These are phyloP conservation scores for Lindgomyces ingoldianus DNA, from an alignment of 495 filamentous ascomycete species.

Conservation along the genomic window DNA sequence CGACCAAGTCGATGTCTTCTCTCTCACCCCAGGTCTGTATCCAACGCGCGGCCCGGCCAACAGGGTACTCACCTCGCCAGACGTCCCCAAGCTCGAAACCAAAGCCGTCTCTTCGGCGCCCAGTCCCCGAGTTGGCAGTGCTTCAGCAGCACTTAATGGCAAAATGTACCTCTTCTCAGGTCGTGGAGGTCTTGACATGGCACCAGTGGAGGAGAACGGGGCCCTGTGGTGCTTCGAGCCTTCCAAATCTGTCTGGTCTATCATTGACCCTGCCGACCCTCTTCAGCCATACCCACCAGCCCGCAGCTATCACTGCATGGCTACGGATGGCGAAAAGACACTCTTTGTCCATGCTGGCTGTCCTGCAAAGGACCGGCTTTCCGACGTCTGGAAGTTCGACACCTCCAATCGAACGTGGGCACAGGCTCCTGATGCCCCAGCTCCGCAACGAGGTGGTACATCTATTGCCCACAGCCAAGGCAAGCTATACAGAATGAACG, in stretches of 20 bases:
- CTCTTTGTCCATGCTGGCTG: constrained; percentile 75
- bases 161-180: constrained; percentile 60
- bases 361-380: constrained; percentile 56
- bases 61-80: constrained; percentile 12
- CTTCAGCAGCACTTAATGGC: constrained; percentile 47
- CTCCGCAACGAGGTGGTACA: constrained; percentile 61
- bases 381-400: constrained; percentile 74
- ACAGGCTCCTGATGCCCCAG: constrained; percentile 61
- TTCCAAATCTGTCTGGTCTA: constrained; percentile 36
- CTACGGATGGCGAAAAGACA: constrained; percentile 52
- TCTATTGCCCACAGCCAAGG: constrained; percentile 59
- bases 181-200: constrained; percentile 56
- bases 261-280: constrained; percentile 34
- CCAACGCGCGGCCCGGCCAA: neutral
- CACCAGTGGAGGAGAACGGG: constrained; percentile 57
- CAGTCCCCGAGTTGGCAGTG: constrained; percentile 55
- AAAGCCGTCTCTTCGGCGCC: constrained; percentile 4
- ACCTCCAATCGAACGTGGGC: constrained; percentile 61
- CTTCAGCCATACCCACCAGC: constrained; percentile 43
- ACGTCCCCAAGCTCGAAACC: constrained; percentile 16
- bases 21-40: constrained; percentile 12
- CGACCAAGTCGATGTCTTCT: constrained; percentile 38
- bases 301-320: constrained; percentile 54
- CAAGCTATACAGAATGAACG: constrained; percentile 70
- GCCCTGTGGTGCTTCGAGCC: constrained; percentile 53